Base-by-base conservation (phyloP, 805 yeast species). In the Kregervanrija pseudodelftensis region DNA sequence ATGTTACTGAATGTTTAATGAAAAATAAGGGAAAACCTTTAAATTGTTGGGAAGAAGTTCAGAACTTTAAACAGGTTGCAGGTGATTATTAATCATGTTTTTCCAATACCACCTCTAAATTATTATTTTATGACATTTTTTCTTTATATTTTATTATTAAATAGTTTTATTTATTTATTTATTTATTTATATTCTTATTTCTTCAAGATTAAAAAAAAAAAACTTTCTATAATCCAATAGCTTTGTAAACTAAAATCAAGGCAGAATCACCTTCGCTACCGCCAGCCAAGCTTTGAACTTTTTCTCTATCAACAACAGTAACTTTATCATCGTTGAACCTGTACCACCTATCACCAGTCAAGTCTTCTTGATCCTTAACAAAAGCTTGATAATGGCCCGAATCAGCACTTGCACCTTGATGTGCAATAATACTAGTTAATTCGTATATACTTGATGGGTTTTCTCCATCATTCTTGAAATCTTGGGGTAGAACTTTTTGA, bases 241-340 rank as follows among this genome's bases (percentile, higher is more conserved):
- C 95, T 60, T 82, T 83, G 70, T 93, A 93, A 44, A 93, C 67
- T 53, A 91, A 73, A 45, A 93, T 82, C 63, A 93, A 76, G 2
- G 99, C 99, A 57, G 93, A 81, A 65, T 93, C 99, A 55, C 95
- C 80, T 68, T 95, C 99, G 46, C 98, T 97, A 46, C 99, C 99
- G 37, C 99, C 99, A 5, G 97, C 85, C 53, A 93, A 73, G 45
- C 76, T 65, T 63, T 89, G 96, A 49, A 93, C 80, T 59, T 79
- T 87, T 42, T 89, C 93, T 58, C 79, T 84, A 49, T 74, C 79
- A n/a, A 90, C 89, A 36, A 73, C 68, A 8, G 78, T 69, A 13
- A 93, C 95, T 60, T 83, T 83, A 66, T 90, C 96, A 64, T 93
- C 99, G 62, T 93, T 89, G 67, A 87, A 93, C 64, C 82, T 82